Evolutionary conservation across 202 grass and related monocot genomes (phyloP).

Genomic region (Alloteropsis angusta): DNA sequence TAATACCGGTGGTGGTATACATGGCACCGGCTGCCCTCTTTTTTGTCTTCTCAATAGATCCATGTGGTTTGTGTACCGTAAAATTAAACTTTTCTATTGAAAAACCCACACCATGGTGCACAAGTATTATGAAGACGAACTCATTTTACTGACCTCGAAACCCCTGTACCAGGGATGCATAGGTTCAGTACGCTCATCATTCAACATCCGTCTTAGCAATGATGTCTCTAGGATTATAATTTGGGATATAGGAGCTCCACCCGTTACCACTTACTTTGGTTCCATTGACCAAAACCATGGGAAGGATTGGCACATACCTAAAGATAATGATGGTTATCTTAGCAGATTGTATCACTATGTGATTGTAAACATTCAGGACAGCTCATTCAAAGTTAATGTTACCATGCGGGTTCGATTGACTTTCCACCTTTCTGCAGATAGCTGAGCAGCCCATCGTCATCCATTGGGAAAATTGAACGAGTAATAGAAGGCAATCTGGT

Average conservation of each 20-base stretch:
- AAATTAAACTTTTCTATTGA: neutral
- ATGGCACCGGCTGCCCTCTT: slow-evolving; percentile 52
- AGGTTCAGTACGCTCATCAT: slow-evolving; percentile 36
- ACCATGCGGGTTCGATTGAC: slow-evolving; percentile 65
- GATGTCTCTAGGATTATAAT: slow-evolving; percentile 80
- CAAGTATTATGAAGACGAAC: neutral
- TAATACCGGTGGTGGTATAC: slow-evolving; percentile 50
- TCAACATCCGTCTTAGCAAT: slow-evolving; percentile 57
- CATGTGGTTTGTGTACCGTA: slow-evolving; percentile 21
- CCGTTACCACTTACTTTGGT: slow-evolving; percentile 79
- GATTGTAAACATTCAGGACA: neutral
- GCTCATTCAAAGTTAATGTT: slow-evolving; percentile 1
- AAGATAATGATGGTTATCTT: neutral
- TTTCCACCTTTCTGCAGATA: slow-evolving; percentile 69
- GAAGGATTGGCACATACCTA: slow-evolving; percentile 65
- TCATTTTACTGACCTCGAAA: slow-evolving; percentile 48
- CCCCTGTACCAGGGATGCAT: slow-evolving; percentile 83
- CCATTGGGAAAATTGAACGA: slow-evolving; percentile 46
- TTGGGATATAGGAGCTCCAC: slow-evolving; percentile 70
- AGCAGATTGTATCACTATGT: neutral
- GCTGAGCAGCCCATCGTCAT: slow-evolving; percentile 55
- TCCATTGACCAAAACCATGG: slow-evolving; percentile 75
- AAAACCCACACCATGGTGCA: neutral
- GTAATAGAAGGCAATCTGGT: slow-evolving; percentile 46
- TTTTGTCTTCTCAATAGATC: slow-evolving; percentile 44